phyloP scores from a whole-genome alignment of 1,139 yeast genomes.

The Blastobotrys serpentis region DNA sequence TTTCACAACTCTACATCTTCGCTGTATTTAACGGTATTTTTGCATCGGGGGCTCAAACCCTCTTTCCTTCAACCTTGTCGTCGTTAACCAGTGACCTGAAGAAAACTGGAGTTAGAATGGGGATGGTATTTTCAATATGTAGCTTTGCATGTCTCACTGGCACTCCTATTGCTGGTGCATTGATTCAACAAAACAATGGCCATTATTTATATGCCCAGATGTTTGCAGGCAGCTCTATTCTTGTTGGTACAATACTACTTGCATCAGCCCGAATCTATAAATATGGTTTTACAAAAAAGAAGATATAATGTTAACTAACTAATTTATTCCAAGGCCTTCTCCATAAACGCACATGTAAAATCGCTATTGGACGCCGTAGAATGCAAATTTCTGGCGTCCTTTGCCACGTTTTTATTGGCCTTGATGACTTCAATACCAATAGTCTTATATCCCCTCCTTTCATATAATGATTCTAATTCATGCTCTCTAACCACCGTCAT shows the following conservation, averaged over 20 bases:
- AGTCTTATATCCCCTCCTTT: conserved; percentile 4
- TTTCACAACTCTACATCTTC: conserved; percentile 44
- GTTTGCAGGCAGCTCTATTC: conserved; percentile 19
- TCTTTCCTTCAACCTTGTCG: conserved; percentile 44
- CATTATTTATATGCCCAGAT: conserved; percentile 22
- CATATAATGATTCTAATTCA: conserved; percentile 6
- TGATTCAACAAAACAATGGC: conserved; percentile 30
- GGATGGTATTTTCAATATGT: conserved; percentile 58
- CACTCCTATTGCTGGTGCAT: conserved; percentile 54
- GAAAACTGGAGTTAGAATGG: conserved; percentile 48
- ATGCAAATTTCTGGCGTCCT: conserved; percentile 5
- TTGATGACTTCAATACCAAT: conserved; percentile 1
- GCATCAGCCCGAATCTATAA: background rate
- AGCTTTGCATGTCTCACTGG: conserved; percentile 53
- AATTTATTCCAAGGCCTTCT: background rate
- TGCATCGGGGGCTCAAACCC: conserved; percentile 45
- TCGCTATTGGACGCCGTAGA: conserved; percentile 2
- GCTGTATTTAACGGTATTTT: conserved; percentile 51
- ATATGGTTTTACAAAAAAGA: background rate
- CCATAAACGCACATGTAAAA: conserved; percentile 9
- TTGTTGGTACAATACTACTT: background rate
- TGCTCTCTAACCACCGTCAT: conserved; percentile 6
- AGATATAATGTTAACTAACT: background rate
- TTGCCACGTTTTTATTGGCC: background rate
- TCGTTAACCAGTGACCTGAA: conserved; percentile 52